Percentiles rank a stretch among this genome's conserved stretches.
These are phyloP conservation scores for Microascus cirrosus DNA, from an alignment of 2,329 filamentous ascomycete genomes.

Conservation along the genomic window DNA sequence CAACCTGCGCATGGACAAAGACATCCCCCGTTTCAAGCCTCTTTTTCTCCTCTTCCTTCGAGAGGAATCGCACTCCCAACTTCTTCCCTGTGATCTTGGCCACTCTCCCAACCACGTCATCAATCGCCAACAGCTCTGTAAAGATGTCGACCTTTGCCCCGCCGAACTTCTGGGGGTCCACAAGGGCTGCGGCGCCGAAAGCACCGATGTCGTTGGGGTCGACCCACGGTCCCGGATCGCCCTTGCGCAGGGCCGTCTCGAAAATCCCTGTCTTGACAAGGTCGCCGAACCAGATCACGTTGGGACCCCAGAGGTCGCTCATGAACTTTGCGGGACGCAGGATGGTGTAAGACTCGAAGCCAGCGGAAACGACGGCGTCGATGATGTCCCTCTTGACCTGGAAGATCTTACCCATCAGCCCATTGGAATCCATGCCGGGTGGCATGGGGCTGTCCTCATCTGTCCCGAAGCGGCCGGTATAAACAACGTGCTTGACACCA, in stretches of 20 bases:
- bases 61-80: slow-evolving; percentile 24
- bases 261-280: slow-evolving; percentile 25
- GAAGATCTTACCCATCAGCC: slow-evolving; percentile 17
- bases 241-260: slow-evolving; percentile 19
- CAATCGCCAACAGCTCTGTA: slow-evolving; percentile 24
- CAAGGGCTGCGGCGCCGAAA: slow-evolving; percentile 30
- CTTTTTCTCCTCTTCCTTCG: slow-evolving; percentile 25
- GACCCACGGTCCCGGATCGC: slow-evolving; percentile 27
- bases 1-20: slow-evolving; percentile 25
- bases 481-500: slow-evolving; percentile 25
- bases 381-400: slow-evolving; percentile 31
- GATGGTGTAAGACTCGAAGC: slow-evolving; percentile 33
- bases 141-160: slow-evolving; percentile 26
- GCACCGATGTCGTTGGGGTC: slow-evolving; percentile 35
- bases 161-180: slow-evolving; percentile 26
- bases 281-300: slow-evolving; percentile 25
- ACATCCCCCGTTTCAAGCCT: slow-evolving; percentile 20
- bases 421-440: slow-evolving; percentile 13
- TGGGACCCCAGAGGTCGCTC: slow-evolving; percentile 33
- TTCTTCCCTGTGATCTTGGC: slow-evolving; percentile 19
- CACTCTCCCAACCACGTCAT: slow-evolving; percentile 23
- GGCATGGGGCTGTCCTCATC: slow-evolving; percentile 13
- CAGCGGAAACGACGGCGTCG: slow-evolving; percentile 18
- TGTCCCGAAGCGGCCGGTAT: slow-evolving; percentile 20
- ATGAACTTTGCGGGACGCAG: slow-evolving; percentile 39